These are phyloP conservation scores for Piper longum DNA, from an alignment of 164 flowering plant species.

Conservation along the genomic window DNA sequence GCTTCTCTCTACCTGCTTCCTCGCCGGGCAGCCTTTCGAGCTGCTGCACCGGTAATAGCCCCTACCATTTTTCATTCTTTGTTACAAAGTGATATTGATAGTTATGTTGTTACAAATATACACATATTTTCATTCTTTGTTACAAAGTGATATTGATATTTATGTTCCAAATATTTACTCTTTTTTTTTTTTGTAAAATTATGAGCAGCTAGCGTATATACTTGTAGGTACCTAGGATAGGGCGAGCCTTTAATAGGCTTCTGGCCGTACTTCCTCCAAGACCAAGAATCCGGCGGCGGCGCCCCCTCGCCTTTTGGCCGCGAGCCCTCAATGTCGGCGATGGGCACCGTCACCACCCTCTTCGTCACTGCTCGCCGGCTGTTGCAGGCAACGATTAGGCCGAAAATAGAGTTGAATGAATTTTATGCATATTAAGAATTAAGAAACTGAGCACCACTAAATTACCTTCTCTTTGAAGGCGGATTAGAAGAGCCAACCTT, in stretches of 20 bases:
- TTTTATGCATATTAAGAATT: constrained; percentile 3
- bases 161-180: no score
- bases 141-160: background rate
- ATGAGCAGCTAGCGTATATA: background rate
- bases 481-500: constrained; percentile 21
- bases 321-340: constrained; percentile 48
- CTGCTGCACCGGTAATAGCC: constrained; percentile 87
- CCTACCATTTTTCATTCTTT: constrained; percentile 13
- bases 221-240: constrained; percentile 46
- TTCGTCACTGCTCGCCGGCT: constrained; percentile 47
- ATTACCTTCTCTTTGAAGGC: constrained; percentile 49
- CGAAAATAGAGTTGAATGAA: background rate
- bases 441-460: background rate
- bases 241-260: constrained; percentile 94
- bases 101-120: no score
- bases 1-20: constrained; percentile 89
- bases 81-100: constrained; percentile 3
- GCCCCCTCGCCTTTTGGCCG: constrained; percentile 46
- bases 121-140: constrained; percentile 9
- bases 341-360: constrained; percentile 64
- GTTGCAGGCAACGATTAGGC: background rate
- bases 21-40: constrained; percentile 89
- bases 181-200: no score
- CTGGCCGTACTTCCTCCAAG: constrained; percentile 93
- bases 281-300: constrained; percentile 84